Base-by-base conservation (phyloP, 345 rosid species). In the Rhizophora apiculata region DNA sequence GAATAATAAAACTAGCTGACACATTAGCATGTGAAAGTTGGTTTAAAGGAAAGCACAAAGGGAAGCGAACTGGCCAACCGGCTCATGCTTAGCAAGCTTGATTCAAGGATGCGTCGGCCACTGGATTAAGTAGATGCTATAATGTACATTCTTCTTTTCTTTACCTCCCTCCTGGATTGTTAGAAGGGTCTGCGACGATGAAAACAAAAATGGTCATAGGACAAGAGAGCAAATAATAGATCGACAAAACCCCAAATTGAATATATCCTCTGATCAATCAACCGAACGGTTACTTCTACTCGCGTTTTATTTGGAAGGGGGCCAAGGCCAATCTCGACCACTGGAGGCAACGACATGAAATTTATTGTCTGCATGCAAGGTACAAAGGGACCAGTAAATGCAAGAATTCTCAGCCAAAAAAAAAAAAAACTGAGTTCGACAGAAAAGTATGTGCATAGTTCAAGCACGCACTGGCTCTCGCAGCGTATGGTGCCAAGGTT, bases 31-130 rank as follows among this genome's bases (percentile, higher is more conserved):
- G 18, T 19, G 15, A 11, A n/a, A 20, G 29, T 11, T 52, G 30
- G 11, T 21, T 66, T 19, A 11, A 39, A 30, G 9, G 71, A 31
- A 24, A 65, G 24, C 71, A 37, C 73, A 80, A 80, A 54, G 64
- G 71, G 70, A 56, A 39, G 68, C 26, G 65, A 73, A 53, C 36
- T 58, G n/a, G 61, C 30, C 30, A 67, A 58, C 61, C 6, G 65
- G 34, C 36, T 36, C 63, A 49, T 72, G 62, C 22, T 60, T 5
- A 22, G 49, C 43, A 3, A 60, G 13, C 60, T 11, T 53, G 67
- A 58, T 67, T 37, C 65, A 39, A 16, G 32, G 49, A 43, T 43
- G 19, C 16, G 49, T 43, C 16, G 49, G 49, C 49, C 49, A 3
- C 49, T 15, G 49, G 18, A 43, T 43, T 43, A 13, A 43, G 48